Conservation (phyloP, 164 flowering plant genomes). For the Vitis cinerea region DNA sequence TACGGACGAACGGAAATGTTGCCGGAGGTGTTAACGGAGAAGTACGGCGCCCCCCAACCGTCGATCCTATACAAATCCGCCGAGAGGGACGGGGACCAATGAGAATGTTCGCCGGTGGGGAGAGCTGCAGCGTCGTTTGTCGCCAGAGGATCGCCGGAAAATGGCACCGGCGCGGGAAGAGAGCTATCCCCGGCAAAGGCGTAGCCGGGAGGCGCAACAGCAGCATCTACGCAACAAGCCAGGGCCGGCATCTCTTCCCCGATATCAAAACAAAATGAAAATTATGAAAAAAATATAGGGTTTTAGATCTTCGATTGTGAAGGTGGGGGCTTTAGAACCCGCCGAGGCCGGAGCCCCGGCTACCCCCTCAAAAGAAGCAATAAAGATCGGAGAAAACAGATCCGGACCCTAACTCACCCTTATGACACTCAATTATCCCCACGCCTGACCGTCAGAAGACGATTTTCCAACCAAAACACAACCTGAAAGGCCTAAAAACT, state of each 20-base stretch:
- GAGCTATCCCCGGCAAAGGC: constrained; percentile 59
- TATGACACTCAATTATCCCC: constrained; percentile 41
- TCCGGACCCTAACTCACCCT: constrained; percentile 39
- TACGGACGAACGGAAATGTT: constrained; percentile 66
- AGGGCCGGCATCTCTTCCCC: constrained; percentile 89
- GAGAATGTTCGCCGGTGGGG: constrained; percentile 20
- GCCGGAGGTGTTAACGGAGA: constrained; percentile 77
- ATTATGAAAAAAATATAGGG: constrained; percentile 10
- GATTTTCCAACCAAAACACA: not conserved
- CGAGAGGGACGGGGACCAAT: constrained; percentile 77
- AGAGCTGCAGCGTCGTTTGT: constrained; percentile 23
- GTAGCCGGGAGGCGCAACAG: constrained; percentile 62
- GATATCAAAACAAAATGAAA: constrained; percentile 16
- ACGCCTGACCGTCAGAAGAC: constrained; percentile 64
- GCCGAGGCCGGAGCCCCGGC: constrained; percentile 99
- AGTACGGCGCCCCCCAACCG: constrained; percentile 94
- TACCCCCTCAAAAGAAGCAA: constrained; percentile 99
- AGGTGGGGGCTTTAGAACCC: constrained; percentile 94
- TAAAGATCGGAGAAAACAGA: constrained; percentile 31
- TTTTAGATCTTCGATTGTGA: constrained; percentile 30
- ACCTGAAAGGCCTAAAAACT: not conserved
- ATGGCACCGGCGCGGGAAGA: constrained; percentile 50
- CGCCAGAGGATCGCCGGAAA: constrained; percentile 31
- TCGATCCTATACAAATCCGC: constrained; percentile 67
- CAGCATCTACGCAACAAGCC: constrained; percentile 67